Evolutionary conservation across 177 flowering plant species (phyloP), one percentile per base, ranked within the genome.

Genomic region (Vitis hybrid): DNA sequence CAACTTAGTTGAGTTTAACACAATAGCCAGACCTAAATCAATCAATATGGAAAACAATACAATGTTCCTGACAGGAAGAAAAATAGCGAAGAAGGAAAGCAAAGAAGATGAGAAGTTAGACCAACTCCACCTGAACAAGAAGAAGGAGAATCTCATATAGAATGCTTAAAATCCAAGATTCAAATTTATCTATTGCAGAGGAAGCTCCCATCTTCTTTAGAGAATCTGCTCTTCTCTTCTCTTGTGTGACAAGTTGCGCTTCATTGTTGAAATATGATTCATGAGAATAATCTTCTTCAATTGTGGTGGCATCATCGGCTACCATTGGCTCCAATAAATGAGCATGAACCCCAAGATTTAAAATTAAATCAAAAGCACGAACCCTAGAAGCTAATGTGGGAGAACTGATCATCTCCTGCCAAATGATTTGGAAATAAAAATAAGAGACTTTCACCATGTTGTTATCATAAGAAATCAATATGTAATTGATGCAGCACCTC

Each of bases 281-380:
- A 77, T 86, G 84, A 62, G 89, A 72, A 75, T 79, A 85, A 60
- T 89, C 93, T 79, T 96, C 97, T 71, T 91, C 94, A 79, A 92
- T 86, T 55, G 87, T 82, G 50, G 97, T 74, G 67, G 85, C 67
- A 71, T 76, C 85, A 77, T 91, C 92, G 71, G 73, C 72, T 54
- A 85, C 74, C 78, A 90, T 82, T 52, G 97, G 97, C 84, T 92
- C 99, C 81, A 96, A 77, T 68, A 96, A 79, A 60, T 94, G 99
- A 73, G 89, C 97, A 89, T 96, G 99, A 77, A 96, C 97, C 56
- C 97, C 99, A 71, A 96, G 95, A 75, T 96, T 96, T 66, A 96
- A 69, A 78, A 96, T 86, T 73, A 96, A 84, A 86, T 96, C 99
- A 85, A 96, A 94, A 14, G 94, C 95, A 69, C 97, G 94, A 70